Evolutionary conservation across 176 grass and related monocot species (phyloP).

Genomic region (Panicum miliaceum): DNA sequence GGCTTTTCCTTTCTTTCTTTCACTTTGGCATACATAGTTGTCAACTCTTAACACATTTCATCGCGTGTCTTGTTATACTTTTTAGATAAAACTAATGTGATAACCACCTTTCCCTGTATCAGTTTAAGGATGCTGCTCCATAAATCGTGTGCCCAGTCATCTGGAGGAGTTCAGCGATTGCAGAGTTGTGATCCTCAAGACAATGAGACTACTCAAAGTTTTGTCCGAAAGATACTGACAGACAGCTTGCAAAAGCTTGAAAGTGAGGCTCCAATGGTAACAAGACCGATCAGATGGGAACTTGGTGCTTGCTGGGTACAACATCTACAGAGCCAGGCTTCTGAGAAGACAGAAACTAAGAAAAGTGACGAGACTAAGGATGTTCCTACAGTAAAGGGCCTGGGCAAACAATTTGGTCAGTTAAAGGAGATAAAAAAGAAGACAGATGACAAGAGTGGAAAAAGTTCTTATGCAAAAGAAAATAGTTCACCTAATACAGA

Average conservation of each 20-base stretch:
- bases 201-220: slow-evolving; percentile 43
- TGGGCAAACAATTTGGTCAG: slow-evolving; percentile 96
- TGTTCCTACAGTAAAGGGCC: slow-evolving; percentile 85
- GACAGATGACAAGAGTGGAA: slow-evolving; percentile 69
- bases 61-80: slow-evolving; percentile 21
- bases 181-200: slow-evolving; percentile 61
- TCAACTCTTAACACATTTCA: slow-evolving; percentile 2
- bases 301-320: slow-evolving; percentile 99
- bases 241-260: slow-evolving; percentile 85
- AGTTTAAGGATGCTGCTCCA: slow-evolving; percentile 97
- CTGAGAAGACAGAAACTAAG: slow-evolving; percentile 76
- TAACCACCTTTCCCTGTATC: slow-evolving; percentile 42
- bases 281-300: slow-evolving; percentile 87
- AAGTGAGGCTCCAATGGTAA: slow-evolving; percentile 59
- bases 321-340: slow-evolving; percentile 84
- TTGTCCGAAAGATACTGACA: slow-evolving; percentile 67
- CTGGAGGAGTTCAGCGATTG: slow-evolving; percentile 56
- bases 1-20: not conserved
- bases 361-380: slow-evolving; percentile 70
- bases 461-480: slow-evolving; percentile 53
- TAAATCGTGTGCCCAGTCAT: slow-evolving; percentile 52
- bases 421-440: slow-evolving; percentile 97
- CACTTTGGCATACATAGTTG: not conserved
- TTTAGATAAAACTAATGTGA: slow-evolving; percentile 30
- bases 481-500: slow-evolving; percentile 41